These are phyloP conservation scores for Chiua virens DNA, from an alignment of 768 basidiomycete species.

Conservation along the genomic window DNA sequence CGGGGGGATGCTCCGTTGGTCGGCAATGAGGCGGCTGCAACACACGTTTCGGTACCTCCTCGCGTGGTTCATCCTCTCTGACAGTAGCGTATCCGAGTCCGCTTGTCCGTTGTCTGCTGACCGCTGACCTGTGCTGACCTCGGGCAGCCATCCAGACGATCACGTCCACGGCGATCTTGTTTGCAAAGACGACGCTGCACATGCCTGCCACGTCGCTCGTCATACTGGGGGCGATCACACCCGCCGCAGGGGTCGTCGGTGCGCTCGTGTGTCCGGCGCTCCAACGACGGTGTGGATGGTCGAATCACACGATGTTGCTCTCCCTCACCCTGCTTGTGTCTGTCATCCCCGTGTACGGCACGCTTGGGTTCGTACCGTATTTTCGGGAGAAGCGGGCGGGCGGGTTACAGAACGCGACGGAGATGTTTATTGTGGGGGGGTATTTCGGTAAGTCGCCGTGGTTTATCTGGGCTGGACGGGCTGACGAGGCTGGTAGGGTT, in stretches of 20 bases:
- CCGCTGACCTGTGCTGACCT: too few relatives aligned
- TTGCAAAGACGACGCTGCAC: slow-evolving; percentile 83
- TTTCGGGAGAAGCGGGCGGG: slow-evolving; percentile 57
- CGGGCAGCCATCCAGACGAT: slow-evolving; percentile 70
- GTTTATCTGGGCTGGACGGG: background rate
- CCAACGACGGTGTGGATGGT: slow-evolving; percentile 63
- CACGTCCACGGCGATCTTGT: slow-evolving; percentile 87
- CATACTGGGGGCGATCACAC: slow-evolving; percentile 76
- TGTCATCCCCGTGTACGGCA: slow-evolving; percentile 76
- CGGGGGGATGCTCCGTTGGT: slow-evolving; percentile 68
- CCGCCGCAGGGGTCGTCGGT: slow-evolving; percentile 75
- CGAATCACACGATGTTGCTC: slow-evolving; percentile 66
- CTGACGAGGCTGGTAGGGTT: slow-evolving; percentile 40
- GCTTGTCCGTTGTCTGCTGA: too few relatives aligned
- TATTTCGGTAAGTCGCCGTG: slow-evolving; percentile 65
- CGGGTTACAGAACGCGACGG: slow-evolving; percentile 71
- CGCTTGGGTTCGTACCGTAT: slow-evolving; percentile 68
- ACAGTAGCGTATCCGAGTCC: slow-evolving; percentile 47
- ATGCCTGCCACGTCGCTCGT: slow-evolving; percentile 80
- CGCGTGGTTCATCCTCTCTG: slow-evolving; percentile 93
- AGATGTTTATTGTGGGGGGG: slow-evolving; percentile 83
- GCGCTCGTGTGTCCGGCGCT: slow-evolving; percentile 79
- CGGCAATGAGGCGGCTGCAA: slow-evolving; percentile 68
- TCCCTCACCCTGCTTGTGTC: slow-evolving; percentile 65
- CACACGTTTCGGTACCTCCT: slow-evolving; percentile 89